Base-by-base conservation (phyloP, 140 eudicot genomes). In the Oenanthe javanica region DNA sequence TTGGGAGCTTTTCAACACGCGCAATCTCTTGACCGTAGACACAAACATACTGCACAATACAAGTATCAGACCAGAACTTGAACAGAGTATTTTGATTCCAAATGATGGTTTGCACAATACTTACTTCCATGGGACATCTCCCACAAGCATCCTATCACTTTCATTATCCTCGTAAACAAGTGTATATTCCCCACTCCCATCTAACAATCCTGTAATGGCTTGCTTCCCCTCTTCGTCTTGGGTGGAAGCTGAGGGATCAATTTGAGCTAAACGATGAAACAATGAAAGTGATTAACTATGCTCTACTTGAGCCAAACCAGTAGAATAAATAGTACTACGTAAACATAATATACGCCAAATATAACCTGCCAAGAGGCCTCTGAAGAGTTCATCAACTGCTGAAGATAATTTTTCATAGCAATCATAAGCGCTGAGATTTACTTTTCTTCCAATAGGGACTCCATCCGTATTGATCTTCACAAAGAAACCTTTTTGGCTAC, bases 111-210 rank as follows among this genome's bases (percentile, higher is more conserved):
- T 16, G 7, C 55, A 63, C 75, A 64, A 87, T 87, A 89, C 97
- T 95, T 92, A 95, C 99, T 88, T 91, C 99, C 99, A 94, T 49
- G 98, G 97, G 83, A 92, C 98, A 89, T 94, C 99, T 40, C 99
- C 99, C 75, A 91, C 97, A 88, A 95, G 99, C 96, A 95, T 91
- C 88, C 97, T 84, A 90, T 95, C 99, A 38, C 99, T 97, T 88
- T 95, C 99, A 73, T 92, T 88, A 85, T 92, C 99, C 81, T 95
- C 99, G 23, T 95, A 95, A 1, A 95, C 97, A 50, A 95, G 86
- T 4, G 99, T 92, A 82, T 95, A 95, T 86, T 95, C 99, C 67
- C 99, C 96, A 66, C 86, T 88, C 19, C 95, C 97, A 27, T 92
- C 97, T 81, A 95, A 85, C 77, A 95, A 81, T 1, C 93, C 97